phyloP scores from a whole-genome alignment of 495 filamentous ascomycete species.

The Pseudomonodictys pantanalensis region DNA sequence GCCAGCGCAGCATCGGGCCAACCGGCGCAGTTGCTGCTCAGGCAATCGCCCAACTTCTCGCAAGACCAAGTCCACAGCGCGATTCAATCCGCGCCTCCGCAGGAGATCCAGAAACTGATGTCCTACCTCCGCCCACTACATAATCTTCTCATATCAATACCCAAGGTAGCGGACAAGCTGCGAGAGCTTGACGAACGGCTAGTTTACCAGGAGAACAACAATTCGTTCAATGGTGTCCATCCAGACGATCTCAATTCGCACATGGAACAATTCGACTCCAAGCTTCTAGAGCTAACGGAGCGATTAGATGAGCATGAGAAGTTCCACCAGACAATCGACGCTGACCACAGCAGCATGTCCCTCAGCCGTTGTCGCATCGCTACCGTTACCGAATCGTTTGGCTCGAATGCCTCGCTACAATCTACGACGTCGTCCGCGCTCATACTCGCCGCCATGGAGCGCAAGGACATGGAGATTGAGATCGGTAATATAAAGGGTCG shows the following conservation, averaged over 20 bases:
- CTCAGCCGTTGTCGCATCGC: neutral
- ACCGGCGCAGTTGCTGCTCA: conserved; percentile 5
- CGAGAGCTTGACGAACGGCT: conserved; percentile 54
- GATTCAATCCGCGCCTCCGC: conserved; percentile 23
- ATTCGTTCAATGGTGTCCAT: conserved; percentile 54
- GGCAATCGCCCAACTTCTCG: conserved; percentile 3
- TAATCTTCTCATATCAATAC: conserved; percentile 34
- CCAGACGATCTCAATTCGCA: conserved; percentile 60
- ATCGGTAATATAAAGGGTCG: conserved; percentile 56
- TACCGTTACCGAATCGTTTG: conserved; percentile 33
- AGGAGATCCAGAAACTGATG: conserved; percentile 25
- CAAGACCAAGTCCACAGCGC: conserved; percentile 22
- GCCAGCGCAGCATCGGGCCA: conserved; percentile 7
- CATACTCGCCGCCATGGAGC: conserved; percentile 37
- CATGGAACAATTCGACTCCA: conserved; percentile 56
- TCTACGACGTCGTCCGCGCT: conserved; percentile 39
- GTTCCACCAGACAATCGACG: conserved; percentile 44
- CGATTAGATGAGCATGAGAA: conserved; percentile 60
- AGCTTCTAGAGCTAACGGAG: conserved; percentile 61
- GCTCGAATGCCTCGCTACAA: conserved; percentile 35
- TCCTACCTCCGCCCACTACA: conserved; percentile 30
- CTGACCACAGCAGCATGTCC: conserved; percentile 31
- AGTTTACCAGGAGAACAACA: conserved; percentile 58
- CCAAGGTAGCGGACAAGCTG: conserved; percentile 41
- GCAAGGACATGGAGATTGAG: conserved; percentile 36